Evolutionary conservation across 768 basidiomycete species (phyloP).

Genomic region (Leccinum pellstonianum): DNA sequence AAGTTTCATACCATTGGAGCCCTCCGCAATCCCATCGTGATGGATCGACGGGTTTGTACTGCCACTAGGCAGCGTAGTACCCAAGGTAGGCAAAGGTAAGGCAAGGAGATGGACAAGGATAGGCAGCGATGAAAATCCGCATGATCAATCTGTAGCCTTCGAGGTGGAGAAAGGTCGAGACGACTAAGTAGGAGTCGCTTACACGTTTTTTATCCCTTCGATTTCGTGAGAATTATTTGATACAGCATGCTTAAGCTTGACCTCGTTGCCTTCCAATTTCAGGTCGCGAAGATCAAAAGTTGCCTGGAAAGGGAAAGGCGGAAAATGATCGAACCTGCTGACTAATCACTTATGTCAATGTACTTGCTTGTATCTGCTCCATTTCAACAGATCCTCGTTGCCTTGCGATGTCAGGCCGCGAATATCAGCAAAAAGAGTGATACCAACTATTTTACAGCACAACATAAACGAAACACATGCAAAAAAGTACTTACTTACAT

Average conservation of each 20-base stretch:
- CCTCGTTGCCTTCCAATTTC: constrained; percentile 1
- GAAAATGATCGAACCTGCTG: neutral
- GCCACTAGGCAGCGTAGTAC: neutral
- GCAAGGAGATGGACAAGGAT: neutral
- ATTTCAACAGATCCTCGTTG: too few relatives aligned
- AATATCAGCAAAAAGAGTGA: too few relatives aligned
- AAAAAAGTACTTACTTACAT: neutral
- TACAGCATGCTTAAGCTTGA: neutral
- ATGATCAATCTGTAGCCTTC: neutral
- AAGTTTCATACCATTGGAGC: neutral
- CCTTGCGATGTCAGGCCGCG: too few relatives aligned
- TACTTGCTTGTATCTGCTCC: too few relatives aligned
- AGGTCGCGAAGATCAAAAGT: neutral
- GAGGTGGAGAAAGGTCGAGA: neutral
- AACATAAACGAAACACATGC: neutral
- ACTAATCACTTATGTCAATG: neutral
- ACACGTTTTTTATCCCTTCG: neutral
- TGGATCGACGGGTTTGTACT: neutral
- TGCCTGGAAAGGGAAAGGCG: neutral
- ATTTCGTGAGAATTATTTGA: neutral
- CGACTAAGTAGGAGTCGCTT: neutral
- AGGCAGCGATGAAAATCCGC: neutral
- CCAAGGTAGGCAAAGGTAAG: neutral
- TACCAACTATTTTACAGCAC: too few relatives aligned
- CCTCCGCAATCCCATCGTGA: neutral